Percentiles rank a stretch among this genome's conserved stretches.
Conservation (phyloP, 371 early-diverging fungal species). For the Apophysomyces trapeziformis region DNA sequence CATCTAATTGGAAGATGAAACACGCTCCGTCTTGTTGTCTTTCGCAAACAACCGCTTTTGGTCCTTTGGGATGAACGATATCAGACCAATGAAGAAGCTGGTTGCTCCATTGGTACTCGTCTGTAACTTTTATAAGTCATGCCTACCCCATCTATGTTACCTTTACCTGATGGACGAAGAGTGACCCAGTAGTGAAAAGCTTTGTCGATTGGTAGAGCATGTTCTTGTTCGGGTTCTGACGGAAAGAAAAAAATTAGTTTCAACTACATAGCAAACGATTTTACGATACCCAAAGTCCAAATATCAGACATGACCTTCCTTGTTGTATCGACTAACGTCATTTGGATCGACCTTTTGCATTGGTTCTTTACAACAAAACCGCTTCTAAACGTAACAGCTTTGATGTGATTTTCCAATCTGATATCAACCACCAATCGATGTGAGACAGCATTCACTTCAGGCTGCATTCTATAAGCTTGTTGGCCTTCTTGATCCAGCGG, state of each 20-base stretch:
- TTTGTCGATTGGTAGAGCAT: constrained; percentile 69
- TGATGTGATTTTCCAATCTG: constrained; percentile 69
- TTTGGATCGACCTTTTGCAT: constrained; percentile 59
- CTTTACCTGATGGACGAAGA: constrained; percentile 67
- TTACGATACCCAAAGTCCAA: constrained; percentile 32
- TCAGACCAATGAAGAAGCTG: constrained; percentile 74
- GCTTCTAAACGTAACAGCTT: constrained; percentile 80
- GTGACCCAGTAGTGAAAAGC: constrained; percentile 63
- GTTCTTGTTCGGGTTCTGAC: constrained; percentile 57
- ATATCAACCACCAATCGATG: constrained; percentile 83
- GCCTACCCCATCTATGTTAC: neutral
- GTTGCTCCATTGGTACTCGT: constrained; percentile 72
- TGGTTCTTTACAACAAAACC: constrained; percentile 68
- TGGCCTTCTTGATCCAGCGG: constrained; percentile 78
- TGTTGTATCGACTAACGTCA: constrained; percentile 57
- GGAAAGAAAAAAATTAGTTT: neutral
- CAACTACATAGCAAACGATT: neutral
- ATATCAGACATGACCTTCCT: constrained; percentile 36
- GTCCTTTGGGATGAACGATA: constrained; percentile 40
- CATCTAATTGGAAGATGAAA: constrained; percentile 35
- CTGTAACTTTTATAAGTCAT: constrained; percentile 19
- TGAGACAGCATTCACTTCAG: constrained; percentile 60
- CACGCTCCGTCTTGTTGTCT: constrained; percentile 21
- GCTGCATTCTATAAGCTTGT: constrained; percentile 63
- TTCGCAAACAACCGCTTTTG: constrained; percentile 38